Base-by-base conservation (phyloP, 352 stramenopile species). In the Aphanomyces invadans region DNA sequence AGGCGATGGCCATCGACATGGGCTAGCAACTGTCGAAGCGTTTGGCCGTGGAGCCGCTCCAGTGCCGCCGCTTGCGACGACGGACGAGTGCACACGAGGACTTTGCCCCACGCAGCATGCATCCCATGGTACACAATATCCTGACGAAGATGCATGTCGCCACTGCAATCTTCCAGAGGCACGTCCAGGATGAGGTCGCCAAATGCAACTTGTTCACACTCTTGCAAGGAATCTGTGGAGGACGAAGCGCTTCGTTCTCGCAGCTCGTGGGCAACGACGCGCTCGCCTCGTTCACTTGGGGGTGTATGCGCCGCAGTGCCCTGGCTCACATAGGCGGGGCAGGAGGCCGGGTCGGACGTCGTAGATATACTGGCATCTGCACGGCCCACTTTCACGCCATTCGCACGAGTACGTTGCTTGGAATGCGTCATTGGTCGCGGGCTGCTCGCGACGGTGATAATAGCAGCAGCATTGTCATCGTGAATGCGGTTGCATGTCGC, bases 81-180 rank as follows among this genome's bases (percentile, higher is more conserved):
- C 19, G 31, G n/a, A 17, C 17, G 15, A n/a, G n/a, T n/a, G n/a
- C 23, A 21, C 11, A 64, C 39, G 0, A 64, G 55, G 1, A 64
- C 55, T 21, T 7, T 9, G 23, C 55, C 55, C 55, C 55, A 64
- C 21, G 49, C 55, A 23, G 21, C 36, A 28, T 64, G 55, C 32
- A 21, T 17, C 2, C 55, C 55, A 26, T 21, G 25, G 12, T 19
- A 28, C 11, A 64, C 21, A 19, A 17, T 26, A n/a, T 28, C 29
- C 11, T 31, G 25, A 7, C 32, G 49, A 17, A 45, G 17, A 45
- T 9, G 9, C 9, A 17, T 10, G 46, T 15, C 9, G 21, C 46
- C 25, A 54, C 11, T 23, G 32, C 49, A 4, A 57, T 21, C 15
- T 32, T 11, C n/a, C 29, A 4, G 17, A 57, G 21, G 49, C 9